Conservation (phyloP, 2,329 filamentous ascomycete species). For the Tolypocladium guangdongense region DNA sequence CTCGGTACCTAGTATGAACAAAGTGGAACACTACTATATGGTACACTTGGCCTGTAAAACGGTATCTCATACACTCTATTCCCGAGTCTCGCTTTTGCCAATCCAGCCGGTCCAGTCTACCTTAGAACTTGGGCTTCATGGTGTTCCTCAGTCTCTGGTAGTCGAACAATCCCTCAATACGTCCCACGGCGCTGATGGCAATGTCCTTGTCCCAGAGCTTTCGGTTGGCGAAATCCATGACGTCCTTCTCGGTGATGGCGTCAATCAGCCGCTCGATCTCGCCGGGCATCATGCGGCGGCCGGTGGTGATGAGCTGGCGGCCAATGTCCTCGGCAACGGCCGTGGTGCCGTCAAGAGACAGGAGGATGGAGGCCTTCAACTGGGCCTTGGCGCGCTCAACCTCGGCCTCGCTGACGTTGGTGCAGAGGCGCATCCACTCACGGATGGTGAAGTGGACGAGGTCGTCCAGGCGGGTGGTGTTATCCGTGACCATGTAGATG, state of each 20-base stretch:
- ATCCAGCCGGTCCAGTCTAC: constrained; percentile 15
- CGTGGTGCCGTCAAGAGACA: constrained; percentile 94
- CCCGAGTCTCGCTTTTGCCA: constrained; percentile 28
- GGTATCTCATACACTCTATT: constrained; percentile 48
- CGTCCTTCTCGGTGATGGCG: constrained; percentile 84
- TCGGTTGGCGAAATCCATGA: constrained; percentile 90
- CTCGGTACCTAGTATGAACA: constrained; percentile 23
- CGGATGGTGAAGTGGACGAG: constrained; percentile 96
- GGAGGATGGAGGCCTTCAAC: constrained; percentile 94
- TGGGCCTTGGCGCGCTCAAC: constrained; percentile 98
- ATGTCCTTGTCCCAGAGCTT: constrained; percentile 98
- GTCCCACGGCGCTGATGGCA: constrained; percentile 84
- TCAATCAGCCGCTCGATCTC: constrained; percentile 93
- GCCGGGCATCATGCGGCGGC: constrained; percentile 77
- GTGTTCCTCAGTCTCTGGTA: constrained; percentile 73
- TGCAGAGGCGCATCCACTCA: constrained; percentile 93
- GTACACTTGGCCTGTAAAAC: constrained; percentile 40
- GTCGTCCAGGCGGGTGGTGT: constrained; percentile 79
- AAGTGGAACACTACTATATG: constrained; percentile 33
- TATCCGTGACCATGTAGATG: constrained; percentile 95
- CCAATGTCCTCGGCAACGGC: constrained; percentile 97
- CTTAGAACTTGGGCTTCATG: constrained; percentile 69
- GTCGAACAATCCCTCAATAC: constrained; percentile 76
- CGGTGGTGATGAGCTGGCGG: constrained; percentile 95
- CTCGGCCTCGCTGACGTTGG: constrained; percentile 79